Evolutionary conservation across 306 rosid genomes (phyloP), one percentile per base, ranked within the genome.

Genomic region (Gastrolobium villosum): DNA sequence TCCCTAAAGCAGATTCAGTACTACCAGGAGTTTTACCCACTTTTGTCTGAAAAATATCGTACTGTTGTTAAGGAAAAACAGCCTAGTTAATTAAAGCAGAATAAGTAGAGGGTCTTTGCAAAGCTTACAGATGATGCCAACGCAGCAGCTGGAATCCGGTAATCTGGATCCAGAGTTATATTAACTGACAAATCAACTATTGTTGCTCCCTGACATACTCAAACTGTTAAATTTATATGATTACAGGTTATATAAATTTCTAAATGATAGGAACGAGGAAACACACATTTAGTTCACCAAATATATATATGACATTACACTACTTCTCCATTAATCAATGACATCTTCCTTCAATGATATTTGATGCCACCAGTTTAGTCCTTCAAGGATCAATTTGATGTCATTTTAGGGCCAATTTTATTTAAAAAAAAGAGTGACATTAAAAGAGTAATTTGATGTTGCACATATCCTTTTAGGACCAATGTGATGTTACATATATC

Each of bases 181-280:
- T 69, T 83, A 52, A 94, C 94, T 6, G 98, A 82, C 78, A 81
- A 77, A 84, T 92, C 97, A 41, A 92, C 98, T 71, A 94, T 94
- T 30, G 98, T 94, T 63, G 98, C 97, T 76, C 98, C 98, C 98
- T 94, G 86, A 79, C 53, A 84, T 63, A 66, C 54, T 73, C 57
- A 62, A 85, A 79, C 36, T 65, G 83, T 64, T 69, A 74, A 45
- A 69, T 8, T 71, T 32, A 59, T 55, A 62, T 26, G 7, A 48
- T 39, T 10, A 6, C 34, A 46, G 28, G 48, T 20, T 44, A 44
- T 6, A 73, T 31, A 53, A 43, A 45, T 39, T 85, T 32, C n/a
- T 45, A 68, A 56, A 72, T 39, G 10, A 53, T 53, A 63, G 53
- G 59, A 81, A 36, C 32, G 37, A n/a, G 50, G 28, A 36, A 56